These are phyloP conservation scores for Smallanthus sonchifolius DNA, from an alignment of 129 eudicot genomes.

Conservation along the genomic window DNA sequence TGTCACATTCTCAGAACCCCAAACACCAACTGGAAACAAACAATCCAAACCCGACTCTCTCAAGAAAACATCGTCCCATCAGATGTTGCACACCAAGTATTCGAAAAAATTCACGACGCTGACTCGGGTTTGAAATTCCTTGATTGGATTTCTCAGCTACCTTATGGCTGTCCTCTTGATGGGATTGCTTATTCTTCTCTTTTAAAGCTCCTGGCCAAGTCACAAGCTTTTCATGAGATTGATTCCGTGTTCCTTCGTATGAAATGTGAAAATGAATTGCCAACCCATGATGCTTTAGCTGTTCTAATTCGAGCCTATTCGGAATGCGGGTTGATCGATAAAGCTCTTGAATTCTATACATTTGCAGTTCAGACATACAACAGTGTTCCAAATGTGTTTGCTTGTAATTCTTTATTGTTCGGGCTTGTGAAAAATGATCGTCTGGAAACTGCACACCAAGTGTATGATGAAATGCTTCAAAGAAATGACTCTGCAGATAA, in stretches of 20 bases:
- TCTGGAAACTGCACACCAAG: constrained; percentile 35
- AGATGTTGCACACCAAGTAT: constrained; percentile 78
- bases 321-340: constrained; percentile 53
- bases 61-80: constrained; percentile 53
- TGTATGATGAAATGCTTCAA: constrained; percentile 66
- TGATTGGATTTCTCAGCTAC: constrained; percentile 52
- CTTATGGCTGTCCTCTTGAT: constrained; percentile 56
- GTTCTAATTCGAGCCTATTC: constrained; percentile 53
- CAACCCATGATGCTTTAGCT: constrained; percentile 54
- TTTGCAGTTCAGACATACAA: constrained; percentile 31
- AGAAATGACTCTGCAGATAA: constrained; percentile 60
- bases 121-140: constrained; percentile 43
- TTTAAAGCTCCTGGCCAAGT: constrained; percentile 64
- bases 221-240: constrained; percentile 51
- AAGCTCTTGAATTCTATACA: constrained; percentile 53
- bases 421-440: constrained; percentile 50
- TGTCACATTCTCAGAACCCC: constrained; percentile 50
- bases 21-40: constrained; percentile 55
- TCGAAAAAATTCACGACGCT: constrained; percentile 59
- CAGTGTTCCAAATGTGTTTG: constrained; percentile 51
- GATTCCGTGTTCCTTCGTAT: constrained; percentile 43
- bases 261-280: constrained; percentile 43
- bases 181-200: constrained; percentile 79
- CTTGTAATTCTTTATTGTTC: constrained; percentile 70
- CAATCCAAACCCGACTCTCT: constrained; percentile 52